A percentile compares a stretch with the other conserved stretches of the same genome.
Conservation (phyloP, 202 grass and related monocot species). For the Carex arenaria region DNA sequence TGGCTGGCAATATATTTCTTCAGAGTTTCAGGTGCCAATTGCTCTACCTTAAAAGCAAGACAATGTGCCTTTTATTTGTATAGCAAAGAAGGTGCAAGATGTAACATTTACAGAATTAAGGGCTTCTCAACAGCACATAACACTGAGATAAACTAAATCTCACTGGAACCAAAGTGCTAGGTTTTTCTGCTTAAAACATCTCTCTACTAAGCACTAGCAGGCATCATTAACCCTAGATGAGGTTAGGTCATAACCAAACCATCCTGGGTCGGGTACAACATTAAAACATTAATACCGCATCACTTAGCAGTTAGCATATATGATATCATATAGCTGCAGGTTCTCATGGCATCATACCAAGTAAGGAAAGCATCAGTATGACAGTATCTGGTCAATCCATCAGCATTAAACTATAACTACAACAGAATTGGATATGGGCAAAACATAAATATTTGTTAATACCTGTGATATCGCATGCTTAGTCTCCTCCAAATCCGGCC, state of each 20-base stretch:
- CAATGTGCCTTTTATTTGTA: not conserved
- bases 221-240: not conserved
- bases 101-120: not conserved
- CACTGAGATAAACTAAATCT: not conserved
- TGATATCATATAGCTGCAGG: not conserved
- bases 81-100: not conserved
- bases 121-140: not conserved
- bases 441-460: not conserved
- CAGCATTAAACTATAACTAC: not conserved
- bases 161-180: not conserved
- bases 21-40: not conserved
- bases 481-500: not conserved
- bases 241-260: not conserved
- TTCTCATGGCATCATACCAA: not conserved
- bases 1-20: not conserved
- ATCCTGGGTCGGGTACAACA: not conserved
- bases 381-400: not conserved
- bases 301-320: not conserved
- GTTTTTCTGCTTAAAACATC: not conserved
- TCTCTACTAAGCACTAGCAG: not conserved
- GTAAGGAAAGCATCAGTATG: not conserved
- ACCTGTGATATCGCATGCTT: not conserved
- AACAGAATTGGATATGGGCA: not conserved
- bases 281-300: not conserved
- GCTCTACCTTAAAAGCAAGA: slow-evolving; percentile 9